phyloP scores from a whole-genome alignment of 2,329 filamentous ascomycete genomes.

The Rhinocladiella mackenziei region DNA sequence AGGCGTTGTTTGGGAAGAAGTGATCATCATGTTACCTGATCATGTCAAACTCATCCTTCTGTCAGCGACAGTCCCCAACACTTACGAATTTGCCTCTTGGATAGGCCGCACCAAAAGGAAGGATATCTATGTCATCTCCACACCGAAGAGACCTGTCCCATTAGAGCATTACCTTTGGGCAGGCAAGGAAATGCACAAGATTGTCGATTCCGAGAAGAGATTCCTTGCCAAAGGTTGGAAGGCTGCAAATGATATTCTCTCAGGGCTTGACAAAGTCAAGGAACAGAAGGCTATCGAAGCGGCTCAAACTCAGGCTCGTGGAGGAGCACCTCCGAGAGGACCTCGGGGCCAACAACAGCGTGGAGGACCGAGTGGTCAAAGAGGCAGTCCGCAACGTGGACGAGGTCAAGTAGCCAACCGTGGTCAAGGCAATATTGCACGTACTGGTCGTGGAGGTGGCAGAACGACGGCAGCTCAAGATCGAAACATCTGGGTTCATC shows the following conservation, averaged over 20 bases:
- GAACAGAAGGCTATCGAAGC: slow-evolving; percentile 50
- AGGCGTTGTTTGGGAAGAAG: slow-evolving; percentile 98
- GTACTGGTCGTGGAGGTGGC: slow-evolving; percentile 77
- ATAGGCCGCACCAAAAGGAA: slow-evolving; percentile 97
- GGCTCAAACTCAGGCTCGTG: slow-evolving; percentile 33
- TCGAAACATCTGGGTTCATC: slow-evolving; percentile 92
- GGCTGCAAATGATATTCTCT: slow-evolving; percentile 76
- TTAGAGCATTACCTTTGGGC: slow-evolving; percentile 97
- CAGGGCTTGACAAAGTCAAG: slow-evolving; percentile 74
- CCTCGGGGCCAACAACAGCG: slow-evolving; percentile 53
- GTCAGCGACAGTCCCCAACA: slow-evolving; percentile 95
- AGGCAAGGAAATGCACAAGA: slow-evolving; percentile 86
- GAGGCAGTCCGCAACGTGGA: slow-evolving; percentile 52
- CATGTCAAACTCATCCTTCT: slow-evolving; percentile 93
- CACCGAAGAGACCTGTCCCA: slow-evolving; percentile 88
- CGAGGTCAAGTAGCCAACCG: slow-evolving; percentile 53
- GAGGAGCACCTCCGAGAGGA: slow-evolving; percentile 49
- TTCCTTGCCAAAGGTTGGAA: slow-evolving; percentile 95
- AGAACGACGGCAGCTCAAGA: slow-evolving; percentile 89
- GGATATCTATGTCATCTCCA: slow-evolving; percentile 98
- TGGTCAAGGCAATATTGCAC: slow-evolving; percentile 79
- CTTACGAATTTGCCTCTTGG: slow-evolving; percentile 96
- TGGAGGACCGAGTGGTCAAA: slow-evolving; percentile 51
- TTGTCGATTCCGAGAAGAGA: slow-evolving; percentile 86
- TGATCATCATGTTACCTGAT: slow-evolving; percentile 98